Evolutionary conservation across 2,329 filamentous ascomycete genomes (phyloP).

Genomic region (Pseudocercospora musae): DNA sequence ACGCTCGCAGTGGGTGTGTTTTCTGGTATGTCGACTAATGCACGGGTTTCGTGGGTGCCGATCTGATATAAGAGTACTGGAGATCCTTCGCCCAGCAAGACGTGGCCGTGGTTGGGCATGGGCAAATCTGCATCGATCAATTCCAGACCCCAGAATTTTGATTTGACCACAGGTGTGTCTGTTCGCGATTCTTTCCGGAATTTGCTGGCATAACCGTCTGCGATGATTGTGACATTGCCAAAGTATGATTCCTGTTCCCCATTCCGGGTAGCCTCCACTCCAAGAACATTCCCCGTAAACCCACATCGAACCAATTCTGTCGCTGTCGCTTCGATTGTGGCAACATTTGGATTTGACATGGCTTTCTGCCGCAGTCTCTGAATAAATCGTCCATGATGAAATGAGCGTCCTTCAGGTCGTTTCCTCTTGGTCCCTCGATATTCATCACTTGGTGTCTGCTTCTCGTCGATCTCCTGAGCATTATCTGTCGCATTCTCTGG

Average conservation of each 20-base stretch:
- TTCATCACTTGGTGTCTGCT: slow-evolving; percentile 33
- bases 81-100: slow-evolving; percentile 72
- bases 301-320: slow-evolving; percentile 70
- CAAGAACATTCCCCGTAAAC: slow-evolving; percentile 69
- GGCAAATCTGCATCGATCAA: slow-evolving; percentile 83
- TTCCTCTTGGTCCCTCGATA: slow-evolving; percentile 38
- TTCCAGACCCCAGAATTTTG: slow-evolving; percentile 91
- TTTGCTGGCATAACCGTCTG: slow-evolving; percentile 88
- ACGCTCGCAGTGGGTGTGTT: slow-evolving; percentile 69
- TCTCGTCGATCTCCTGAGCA: slow-evolving; percentile 34
- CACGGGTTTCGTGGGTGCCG: slow-evolving; percentile 87
- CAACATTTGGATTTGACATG: slow-evolving; percentile 73
- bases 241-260: slow-evolving; percentile 72
- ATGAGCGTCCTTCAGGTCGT: slow-evolving; percentile 70
- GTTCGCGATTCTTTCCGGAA: slow-evolving; percentile 79
- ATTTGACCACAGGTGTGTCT: slow-evolving; percentile 66
- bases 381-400: slow-evolving; percentile 95
- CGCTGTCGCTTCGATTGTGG: slow-evolving; percentile 85
- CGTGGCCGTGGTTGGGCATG: slow-evolving; percentile 73
- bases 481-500: slow-evolving; percentile 55
- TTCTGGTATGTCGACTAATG: slow-evolving; percentile 81
- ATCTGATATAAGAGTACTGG: slow-evolving; percentile 96
- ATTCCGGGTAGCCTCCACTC: slow-evolving; percentile 72
- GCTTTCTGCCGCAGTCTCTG: slow-evolving; percentile 74
- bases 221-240: slow-evolving; percentile 79